Evolutionary conservation across 305 asterid species (phyloP), one percentile per base, ranked within the genome.

Genomic region (Fraxinus velutina): DNA sequence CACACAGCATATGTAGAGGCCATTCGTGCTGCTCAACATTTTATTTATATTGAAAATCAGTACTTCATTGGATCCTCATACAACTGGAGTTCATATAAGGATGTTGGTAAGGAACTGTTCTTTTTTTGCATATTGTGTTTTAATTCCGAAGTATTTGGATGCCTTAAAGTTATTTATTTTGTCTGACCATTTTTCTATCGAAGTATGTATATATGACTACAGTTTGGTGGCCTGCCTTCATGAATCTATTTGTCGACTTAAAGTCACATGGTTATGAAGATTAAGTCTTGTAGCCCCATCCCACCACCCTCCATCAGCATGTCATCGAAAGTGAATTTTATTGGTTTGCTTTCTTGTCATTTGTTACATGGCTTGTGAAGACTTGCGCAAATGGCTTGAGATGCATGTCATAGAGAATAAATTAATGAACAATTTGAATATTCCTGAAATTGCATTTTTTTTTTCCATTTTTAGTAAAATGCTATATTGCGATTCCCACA

Each of bases 61-160:
- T 94, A 94, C 91, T 96, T 96, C 88, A 93, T 96, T 15, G 99
- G 99, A 60, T 94, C 99, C 47, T 96, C 99, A 0, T 96, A 87
- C 80, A 92, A 91, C 86, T 96, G 99, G 99, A 88, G 80, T 86
- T 91, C 91, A 36, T 80, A 93, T 86, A 96, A 77, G 85, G 97
- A 92, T 79, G 80, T 94, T n/a, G 99, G 98, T 96, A 88, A 86
- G 89, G 82, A 79, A 70, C 76, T 50, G 12, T 78, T 73, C 79
- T 24, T 74, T 62, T 62, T 62, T 44, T 44, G 55, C 42, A 22
- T 68, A 32, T 34, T 22, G 6, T 39, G 3, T 75, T 75, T 12
- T 57, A 47, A n/a, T 55, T 75, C 30, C 13, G 22, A 13, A 24
- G 32, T 34, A 44, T 68, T 13, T 36, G 2, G 55, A 37, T 3